Evolutionary conservation across 2,329 filamentous ascomycete species (phyloP).

Genomic region (Cytospora piceicola): DNA sequence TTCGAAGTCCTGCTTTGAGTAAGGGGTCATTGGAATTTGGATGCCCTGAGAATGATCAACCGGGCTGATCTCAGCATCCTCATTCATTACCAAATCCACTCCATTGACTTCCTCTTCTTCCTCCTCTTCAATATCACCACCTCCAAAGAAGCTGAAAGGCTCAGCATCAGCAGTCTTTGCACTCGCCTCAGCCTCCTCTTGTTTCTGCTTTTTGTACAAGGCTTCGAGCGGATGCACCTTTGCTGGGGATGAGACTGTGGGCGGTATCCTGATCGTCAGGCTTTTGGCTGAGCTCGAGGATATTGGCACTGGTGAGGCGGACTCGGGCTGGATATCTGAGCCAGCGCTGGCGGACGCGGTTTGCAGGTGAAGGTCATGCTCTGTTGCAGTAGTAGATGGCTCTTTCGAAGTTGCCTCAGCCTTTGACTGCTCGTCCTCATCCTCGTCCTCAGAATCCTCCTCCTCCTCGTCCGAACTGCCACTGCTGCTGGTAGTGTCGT

Average conservation of each 20-base stretch:
- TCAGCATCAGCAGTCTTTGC: slow-evolving; percentile 51
- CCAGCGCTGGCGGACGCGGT: not conserved
- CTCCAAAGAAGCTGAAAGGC: slow-evolving; percentile 79
- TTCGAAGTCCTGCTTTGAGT: slow-evolving; percentile 77
- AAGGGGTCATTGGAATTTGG: slow-evolving; percentile 76
- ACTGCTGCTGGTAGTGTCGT: slow-evolving; percentile 36
- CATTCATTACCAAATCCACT: slow-evolving; percentile 41
- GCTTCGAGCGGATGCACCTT: slow-evolving; percentile 86
- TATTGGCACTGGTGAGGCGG: slow-evolving; percentile 45
- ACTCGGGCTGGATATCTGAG: slow-evolving; percentile 3
- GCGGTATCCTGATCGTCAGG: slow-evolving; percentile 60
- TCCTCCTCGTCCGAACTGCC: slow-evolving; percentile 34
- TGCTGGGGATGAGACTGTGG: slow-evolving; percentile 44
- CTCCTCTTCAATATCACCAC: slow-evolving; percentile 47
- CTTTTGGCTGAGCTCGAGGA: slow-evolving; percentile 55
- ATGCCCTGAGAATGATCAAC: slow-evolving; percentile 27
- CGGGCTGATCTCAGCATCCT: slow-evolving; percentile 33
- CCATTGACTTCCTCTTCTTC: slow-evolving; percentile 45
- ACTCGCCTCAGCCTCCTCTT: slow-evolving; percentile 43
- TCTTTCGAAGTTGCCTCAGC: not conserved
- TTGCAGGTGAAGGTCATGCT: slow-evolving; percentile 3
- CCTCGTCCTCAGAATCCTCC: slow-evolving; percentile 14
- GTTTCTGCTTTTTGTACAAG: slow-evolving; percentile 77
- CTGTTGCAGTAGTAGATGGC: not conserved
- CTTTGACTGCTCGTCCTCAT: not conserved